Percentiles rank a stretch among this genome's conserved stretches.
Evolutionary conservation across 371 early-diverging fungal genomes (phyloP).

Genomic region (Mortierella sp.): DNA sequence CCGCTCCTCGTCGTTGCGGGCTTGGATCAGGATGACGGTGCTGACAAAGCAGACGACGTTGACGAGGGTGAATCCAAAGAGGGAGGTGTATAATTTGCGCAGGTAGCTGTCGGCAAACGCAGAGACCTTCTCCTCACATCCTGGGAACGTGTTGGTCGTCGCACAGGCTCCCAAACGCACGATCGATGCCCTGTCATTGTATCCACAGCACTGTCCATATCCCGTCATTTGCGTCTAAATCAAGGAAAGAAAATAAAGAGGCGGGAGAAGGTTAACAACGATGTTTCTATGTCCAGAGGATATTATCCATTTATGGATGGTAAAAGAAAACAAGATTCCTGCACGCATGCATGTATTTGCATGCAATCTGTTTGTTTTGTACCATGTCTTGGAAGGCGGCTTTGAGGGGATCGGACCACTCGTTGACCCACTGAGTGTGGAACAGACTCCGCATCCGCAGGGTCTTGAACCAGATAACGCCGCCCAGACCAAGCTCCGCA

Average conservation of each 20-base stretch:
- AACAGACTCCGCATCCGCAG: conserved; percentile 50
- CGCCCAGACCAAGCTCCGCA: conserved; percentile 41
- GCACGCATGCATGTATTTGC: too few relatives aligned
- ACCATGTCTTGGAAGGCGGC: conserved; percentile 54
- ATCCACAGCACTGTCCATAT: conserved; percentile 52
- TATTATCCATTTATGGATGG: too few relatives aligned
- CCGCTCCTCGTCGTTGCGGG: conserved; percentile 59
- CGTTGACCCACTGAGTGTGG: conserved; percentile 29
- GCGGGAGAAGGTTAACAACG: too few relatives aligned
- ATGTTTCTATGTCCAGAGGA: too few relatives aligned
- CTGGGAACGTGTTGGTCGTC: not conserved
- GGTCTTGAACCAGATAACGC: conserved; percentile 57
- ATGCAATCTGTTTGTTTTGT: too few relatives aligned
- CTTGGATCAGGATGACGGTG: conserved; percentile 55
- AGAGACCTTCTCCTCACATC: conserved; percentile 55
- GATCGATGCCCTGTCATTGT: conserved; percentile 5
- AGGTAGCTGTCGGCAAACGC: conserved; percentile 48
- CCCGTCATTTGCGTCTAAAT: conserved; percentile 44
- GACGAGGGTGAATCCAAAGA: conserved; percentile 57
- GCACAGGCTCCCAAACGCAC: conserved; percentile 26
- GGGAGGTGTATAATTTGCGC: conserved; percentile 55
- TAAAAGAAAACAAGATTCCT: not conserved
- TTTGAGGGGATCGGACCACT: conserved; percentile 42
- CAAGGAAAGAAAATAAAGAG: too few relatives aligned
- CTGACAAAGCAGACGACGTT: conserved; percentile 56